A percentile compares a stretch with the other conserved stretches of the same genome.
Evolutionary conservation across 2,329 filamentous ascomycete genomes (phyloP).

Genomic region (Orbilia blumenaviensis): DNA sequence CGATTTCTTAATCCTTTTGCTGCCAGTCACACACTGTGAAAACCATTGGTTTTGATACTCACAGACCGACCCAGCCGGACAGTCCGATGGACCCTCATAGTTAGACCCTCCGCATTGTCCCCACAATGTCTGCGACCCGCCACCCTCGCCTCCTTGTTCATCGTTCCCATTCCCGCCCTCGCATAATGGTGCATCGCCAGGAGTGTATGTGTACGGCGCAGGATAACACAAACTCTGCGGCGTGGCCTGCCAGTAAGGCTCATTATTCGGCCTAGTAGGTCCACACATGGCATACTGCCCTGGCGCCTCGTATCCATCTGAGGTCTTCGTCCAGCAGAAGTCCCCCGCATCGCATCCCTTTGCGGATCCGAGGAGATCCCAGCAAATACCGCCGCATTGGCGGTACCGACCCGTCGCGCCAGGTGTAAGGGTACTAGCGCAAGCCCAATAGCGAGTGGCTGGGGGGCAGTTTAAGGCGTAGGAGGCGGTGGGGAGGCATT

Average conservation of each 20-base stretch:
- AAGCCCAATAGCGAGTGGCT: slow-evolving; percentile 36
- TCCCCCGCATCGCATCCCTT: slow-evolving; percentile 25
- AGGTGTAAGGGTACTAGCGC: slow-evolving; percentile 13
- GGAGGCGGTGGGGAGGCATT: slow-evolving; percentile 42
- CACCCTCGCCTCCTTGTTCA: not conserved
- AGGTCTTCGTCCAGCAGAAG: slow-evolving; percentile 30
- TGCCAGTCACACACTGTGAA: slow-evolving; percentile 25
- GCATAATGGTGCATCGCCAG: slow-evolving; percentile 20
- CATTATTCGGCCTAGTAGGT: slow-evolving; percentile 8
- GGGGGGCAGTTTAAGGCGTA: slow-evolving; percentile 24
- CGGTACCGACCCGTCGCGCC: slow-evolving; percentile 15
- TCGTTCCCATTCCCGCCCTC: not conserved
- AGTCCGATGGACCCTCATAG: slow-evolving; percentile 19
- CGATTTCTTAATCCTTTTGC: slow-evolving; percentile 16
- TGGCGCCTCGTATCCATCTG: slow-evolving; percentile 32
- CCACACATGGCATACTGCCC: slow-evolving; percentile 35
- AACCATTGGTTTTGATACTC: slow-evolving; percentile 21
- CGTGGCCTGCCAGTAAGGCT: slow-evolving; percentile 16
- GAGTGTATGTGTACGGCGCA: slow-evolving; percentile 22
- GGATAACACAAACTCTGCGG: slow-evolving; percentile 30
- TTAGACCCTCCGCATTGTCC: slow-evolving; percentile 27
- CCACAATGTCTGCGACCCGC: slow-evolving; percentile 19
- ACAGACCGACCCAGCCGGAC: slow-evolving; percentile 17
- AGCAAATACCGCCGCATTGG: slow-evolving; percentile 41
- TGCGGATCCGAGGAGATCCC: slow-evolving; percentile 21